Evolutionary conservation across 352 stramenopile genomes (phyloP).

Genomic region (Phytophthora fragariaefolia): DNA sequence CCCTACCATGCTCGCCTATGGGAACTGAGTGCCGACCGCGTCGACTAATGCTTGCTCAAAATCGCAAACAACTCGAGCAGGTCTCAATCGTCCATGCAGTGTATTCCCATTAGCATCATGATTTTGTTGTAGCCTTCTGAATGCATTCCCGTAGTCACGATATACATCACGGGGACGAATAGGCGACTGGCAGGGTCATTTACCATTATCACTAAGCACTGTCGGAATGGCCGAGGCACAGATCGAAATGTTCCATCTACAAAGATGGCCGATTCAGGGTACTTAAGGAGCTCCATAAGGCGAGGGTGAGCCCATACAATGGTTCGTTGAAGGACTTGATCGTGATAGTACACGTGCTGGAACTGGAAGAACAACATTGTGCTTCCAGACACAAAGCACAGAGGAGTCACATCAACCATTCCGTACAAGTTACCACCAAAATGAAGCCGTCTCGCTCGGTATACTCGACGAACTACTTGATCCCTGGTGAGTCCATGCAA

Average conservation of each 20-base stretch:
- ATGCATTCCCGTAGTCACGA: neutral
- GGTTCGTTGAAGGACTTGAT: neutral
- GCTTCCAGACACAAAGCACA: neutral
- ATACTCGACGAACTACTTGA: neutral
- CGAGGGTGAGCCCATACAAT: neutral
- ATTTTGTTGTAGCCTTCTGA: neutral
- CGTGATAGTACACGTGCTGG: conserved; percentile 2
- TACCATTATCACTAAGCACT: conserved; percentile 1
- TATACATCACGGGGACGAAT: neutral
- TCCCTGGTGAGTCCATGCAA: neutral
- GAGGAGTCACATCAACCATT: neutral
- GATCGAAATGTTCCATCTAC: conserved; percentile 1
- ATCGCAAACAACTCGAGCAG: neutral
- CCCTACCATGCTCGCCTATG: neutral
- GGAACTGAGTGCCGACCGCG: neutral
- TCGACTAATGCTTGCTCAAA: neutral
- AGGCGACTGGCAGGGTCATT: neutral
- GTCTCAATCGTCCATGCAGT: neutral
- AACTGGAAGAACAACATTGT: conserved; percentile 1
- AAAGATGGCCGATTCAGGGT: neutral
- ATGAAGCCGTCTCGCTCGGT: neutral
- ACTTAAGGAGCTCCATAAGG: neutral
- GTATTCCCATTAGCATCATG: neutral
- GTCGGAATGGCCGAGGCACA: conserved; percentile 5
- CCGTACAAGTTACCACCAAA: neutral